Base-by-base conservation (phyloP, 306 rosid species). In the Lathyrus oleraceus region DNA sequence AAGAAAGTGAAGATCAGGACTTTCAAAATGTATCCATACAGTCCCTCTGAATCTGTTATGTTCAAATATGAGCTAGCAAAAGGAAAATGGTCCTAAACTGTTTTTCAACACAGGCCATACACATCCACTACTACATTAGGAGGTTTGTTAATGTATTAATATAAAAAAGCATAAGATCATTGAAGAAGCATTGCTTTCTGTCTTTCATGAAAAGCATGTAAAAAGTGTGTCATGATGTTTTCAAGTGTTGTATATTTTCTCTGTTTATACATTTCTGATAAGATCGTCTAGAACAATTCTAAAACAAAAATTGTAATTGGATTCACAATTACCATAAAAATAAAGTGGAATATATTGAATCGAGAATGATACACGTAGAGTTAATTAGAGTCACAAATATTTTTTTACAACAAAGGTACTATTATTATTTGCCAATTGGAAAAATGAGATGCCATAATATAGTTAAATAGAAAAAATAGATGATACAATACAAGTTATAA, bases 1-100 rank as follows among this genome's bases (percentile, higher is more conserved):
- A 70, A 70, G 57, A 70, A 57, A 42, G 17, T 56, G 66, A 57
- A 56, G 69, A 70, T 70, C 56, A 40, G 30, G 27, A 16, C 12
- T 11, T 39, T 13, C 27, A 5, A 21, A 38, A 64, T 43, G 69
- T 70, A 57, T 56, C 44, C 13, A 70, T 69, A 70, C 27, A 70
- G 17, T 70, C 56, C 52, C 36, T 44, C n/a, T 69, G 51, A 52
- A 36, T 36, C 21, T 52, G 23, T 69, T 47, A 49, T 51, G 36
- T 5, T 30, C 36, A 30, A 30, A 30, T 30, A 5, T 30, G 36
- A 30, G 27, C 27, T 23, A 23, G 27, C 27, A 23, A 23, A 23
- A 1, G 27, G 27, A 23, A 23, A 23, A 23, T 23, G 27, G 3
- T 23, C 27, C 27, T 23, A 2, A 23, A 23, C 27, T 23, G 27